Conservation (phyloP, 106 monocot genomes). For the Amphibolis antarctica region DNA sequence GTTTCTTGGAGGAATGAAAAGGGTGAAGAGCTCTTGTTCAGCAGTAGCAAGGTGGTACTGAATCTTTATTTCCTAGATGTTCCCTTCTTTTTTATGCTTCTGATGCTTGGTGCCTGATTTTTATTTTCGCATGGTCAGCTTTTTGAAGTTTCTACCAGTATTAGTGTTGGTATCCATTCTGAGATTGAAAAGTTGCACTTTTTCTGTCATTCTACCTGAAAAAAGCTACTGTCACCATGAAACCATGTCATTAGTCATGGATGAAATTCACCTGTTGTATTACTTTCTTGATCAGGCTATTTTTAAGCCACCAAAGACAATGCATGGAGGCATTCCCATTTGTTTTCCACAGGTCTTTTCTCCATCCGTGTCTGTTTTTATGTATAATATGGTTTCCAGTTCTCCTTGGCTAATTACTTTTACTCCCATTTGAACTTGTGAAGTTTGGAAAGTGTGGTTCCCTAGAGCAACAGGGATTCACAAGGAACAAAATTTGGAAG, state of each 20-base stretch:
- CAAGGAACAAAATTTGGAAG: conserved; percentile 75
- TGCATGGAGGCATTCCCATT: conserved; percentile 74
- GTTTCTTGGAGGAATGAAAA: conserved; percentile 78
- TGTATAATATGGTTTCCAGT: not conserved
- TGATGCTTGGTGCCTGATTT: not conserved
- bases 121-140: not conserved
- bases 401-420: not conserved
- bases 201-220: not conserved
- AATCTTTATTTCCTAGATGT: not conserved
- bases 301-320: conserved; percentile 63
- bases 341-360: conserved; percentile 81
- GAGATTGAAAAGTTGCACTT: not conserved
- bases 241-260: too few relatives aligned
- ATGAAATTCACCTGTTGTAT: not conserved
- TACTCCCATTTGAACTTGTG: not conserved
- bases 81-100: not conserved
- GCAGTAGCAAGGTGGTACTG: conserved; percentile 62
- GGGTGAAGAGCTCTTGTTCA: conserved; percentile 85
- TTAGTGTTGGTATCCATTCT: not conserved
- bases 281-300: conserved; percentile 38
- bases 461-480: conserved; percentile 92
- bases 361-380: not conserved
- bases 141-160: not conserved
- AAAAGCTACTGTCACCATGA: too few relatives aligned
- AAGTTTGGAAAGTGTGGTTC: conserved; percentile 73